Percentiles rank a stretch among this genome's conserved stretches.
phyloP scores from a whole-genome alignment of 148 eudicot genomes.

The Silene conica region DNA sequence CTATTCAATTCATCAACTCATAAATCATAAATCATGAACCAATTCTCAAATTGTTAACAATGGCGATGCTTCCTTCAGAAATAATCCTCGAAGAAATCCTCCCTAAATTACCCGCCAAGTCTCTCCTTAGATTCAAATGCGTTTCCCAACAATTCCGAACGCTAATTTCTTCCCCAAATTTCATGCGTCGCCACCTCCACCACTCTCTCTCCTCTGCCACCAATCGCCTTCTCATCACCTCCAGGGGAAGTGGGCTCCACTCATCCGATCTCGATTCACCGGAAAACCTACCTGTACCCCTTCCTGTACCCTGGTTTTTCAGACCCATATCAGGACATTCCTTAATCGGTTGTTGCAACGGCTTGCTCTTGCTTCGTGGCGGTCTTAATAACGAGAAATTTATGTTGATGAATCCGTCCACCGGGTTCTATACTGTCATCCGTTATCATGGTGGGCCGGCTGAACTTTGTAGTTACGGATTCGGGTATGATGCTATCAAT shows the following conservation, averaged over 20 bases:
- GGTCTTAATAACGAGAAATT: background rate
- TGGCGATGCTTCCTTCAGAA: background rate
- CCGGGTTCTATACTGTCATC: background rate
- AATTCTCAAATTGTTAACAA: background rate
- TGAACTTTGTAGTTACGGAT: background rate
- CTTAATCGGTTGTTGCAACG: background rate
- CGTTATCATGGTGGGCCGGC: no score
- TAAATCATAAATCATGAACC: no score
- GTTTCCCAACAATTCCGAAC: constrained; percentile 6
- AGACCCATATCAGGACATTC: background rate
- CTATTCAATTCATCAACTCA: no score
- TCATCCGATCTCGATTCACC: background rate
- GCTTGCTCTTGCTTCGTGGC: background rate
- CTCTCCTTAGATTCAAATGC: constrained; percentile 9
- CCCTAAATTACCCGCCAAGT: background rate
- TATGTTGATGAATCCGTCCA: background rate
- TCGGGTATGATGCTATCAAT: background rate
- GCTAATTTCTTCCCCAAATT: constrained; percentile 1
- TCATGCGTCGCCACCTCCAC: constrained; percentile 6
- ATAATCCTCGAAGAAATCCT: constrained; percentile 2
- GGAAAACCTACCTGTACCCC: background rate
- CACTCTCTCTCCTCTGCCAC: constrained; percentile 2
- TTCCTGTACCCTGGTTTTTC: background rate
- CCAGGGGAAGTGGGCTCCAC: background rate
- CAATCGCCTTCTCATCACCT: constrained; percentile 2